Evolutionary conservation across 1,284 basidiomycete species (phyloP).

Genomic region (Anthracocystis walkeri): DNA sequence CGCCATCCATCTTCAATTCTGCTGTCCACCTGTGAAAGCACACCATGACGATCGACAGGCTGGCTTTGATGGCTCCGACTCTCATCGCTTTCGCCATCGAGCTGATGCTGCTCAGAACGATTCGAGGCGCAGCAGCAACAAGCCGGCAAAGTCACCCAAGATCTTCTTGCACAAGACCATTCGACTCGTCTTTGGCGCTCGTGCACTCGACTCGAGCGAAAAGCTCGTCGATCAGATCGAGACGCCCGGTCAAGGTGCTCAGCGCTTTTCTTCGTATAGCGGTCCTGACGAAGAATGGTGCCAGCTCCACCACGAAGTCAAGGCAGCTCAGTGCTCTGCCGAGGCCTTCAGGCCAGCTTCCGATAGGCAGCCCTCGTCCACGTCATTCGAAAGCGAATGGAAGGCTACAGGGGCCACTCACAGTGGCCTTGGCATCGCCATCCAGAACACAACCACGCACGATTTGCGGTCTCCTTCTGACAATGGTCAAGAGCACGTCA

Average conservation of each 20-base stretch:
- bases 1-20: slow-evolving; percentile 65
- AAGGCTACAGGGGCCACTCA: neutral
- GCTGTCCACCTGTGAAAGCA: slow-evolving; percentile 27
- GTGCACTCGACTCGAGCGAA: slow-evolving; percentile 53
- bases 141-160: slow-evolving; percentile 19
- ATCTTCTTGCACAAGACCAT: slow-evolving; percentile 61
- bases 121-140: slow-evolving; percentile 8
- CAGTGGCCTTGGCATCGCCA: slow-evolving; percentile 27
- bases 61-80: slow-evolving; percentile 24
- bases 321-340: slow-evolving; percentile 10
- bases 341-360: neutral
- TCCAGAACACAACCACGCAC: slow-evolving; percentile 8
- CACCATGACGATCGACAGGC: slow-evolving; percentile 22
- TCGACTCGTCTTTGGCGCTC: slow-evolving; percentile 60
- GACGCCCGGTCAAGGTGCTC: slow-evolving; percentile 42
- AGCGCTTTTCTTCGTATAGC: slow-evolving; percentile 48
- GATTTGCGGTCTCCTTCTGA: neutral
- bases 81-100: slow-evolving; percentile 18
- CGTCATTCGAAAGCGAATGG: neutral
- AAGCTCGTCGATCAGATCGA: slow-evolving; percentile 49
- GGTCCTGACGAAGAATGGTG: slow-evolving; percentile 59
- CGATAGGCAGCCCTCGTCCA: neutral
- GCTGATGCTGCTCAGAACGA: neutral
- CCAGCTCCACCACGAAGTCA: slow-evolving; percentile 22
- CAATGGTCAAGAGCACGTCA: neutral